Base-by-base conservation (phyloP, 202 grass and related monocot genomes). In the Elaeis oleifera region DNA sequence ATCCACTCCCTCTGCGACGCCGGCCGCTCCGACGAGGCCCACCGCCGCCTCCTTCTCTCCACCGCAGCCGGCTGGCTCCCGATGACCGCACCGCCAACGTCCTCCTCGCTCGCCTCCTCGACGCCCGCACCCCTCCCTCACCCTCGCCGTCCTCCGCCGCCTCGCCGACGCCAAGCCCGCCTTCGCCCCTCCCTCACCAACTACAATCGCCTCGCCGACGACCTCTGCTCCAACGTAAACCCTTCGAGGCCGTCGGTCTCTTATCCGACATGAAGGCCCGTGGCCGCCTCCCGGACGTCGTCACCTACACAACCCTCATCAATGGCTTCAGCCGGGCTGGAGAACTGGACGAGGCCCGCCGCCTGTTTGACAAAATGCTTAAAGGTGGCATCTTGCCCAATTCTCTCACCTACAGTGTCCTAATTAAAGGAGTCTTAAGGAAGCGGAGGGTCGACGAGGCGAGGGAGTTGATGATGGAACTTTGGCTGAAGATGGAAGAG, bases 321-420 rank as follows among this genome's bases (percentile, higher is more conserved):
- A 63, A 63, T 23, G 91, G 91, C 0, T 96, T 90, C 50, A 73
- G 79, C 0, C 13, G 54, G n/a, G 20, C 58, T 4, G 70, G 81
- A 1, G 84, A 96, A 50, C 62, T 83, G 0, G 1, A 21, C 11
- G 73, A 78, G 50, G 87, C 79, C 21, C 79, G 61, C 52, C 70
- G 58, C 25, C 63, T 90, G 76, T 79, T 96, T 60, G 84, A 96
- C 55, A 84, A 96, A 90, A 96, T 96, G 84, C 60, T 32, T 6
- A n/a, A 14, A 0, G 18, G 16, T 8, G 44, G 77, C 21, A 3
- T 96, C 1, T 7, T 6, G 2, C 87, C 84, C 31, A 90, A 74
- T 71, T 85, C 76, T 17, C 87, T 88, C 70, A 83, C 84, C 7
- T 60, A 55, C 16, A 83, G 73, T 3, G 76, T 79, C 72, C 62